Evolutionary conservation across 768 basidiomycete species (phyloP), one percentile per base, ranked within the genome.

Genomic region (Cystofilobasidium bisporidii): DNA sequence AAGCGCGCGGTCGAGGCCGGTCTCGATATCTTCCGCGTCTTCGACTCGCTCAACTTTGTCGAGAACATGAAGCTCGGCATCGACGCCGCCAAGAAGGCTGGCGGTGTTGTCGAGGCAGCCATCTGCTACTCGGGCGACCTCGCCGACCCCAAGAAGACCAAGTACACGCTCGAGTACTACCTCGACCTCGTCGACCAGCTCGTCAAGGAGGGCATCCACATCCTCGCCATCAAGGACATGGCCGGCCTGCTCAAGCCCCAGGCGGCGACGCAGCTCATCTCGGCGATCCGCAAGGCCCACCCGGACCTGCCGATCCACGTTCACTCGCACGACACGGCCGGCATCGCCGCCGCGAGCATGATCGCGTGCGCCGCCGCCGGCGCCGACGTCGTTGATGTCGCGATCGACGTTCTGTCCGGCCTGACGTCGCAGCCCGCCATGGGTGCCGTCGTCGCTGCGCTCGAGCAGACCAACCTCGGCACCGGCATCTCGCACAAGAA

Each of bases 1-100:
- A 94, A 93, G 82, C 94, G 94, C 77, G 96, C 96, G 28, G 94
- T 99, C n/a, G 92, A 98, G 79, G 96, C 97, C 73, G 96, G 96
- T 75, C 84, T 98, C 59, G 96, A 99, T 79, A 99, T 99, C 77
- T 99, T 99, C 89, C 85, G 96, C 75, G 91, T 99, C 63, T 99
- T 99, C 73, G 96, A 99, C 78, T 97, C 96, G 36, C 81, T 99
- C 79, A 99, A 99, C 81, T 99, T 98, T 78, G 87, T 99, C 71
- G 94, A 93, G 87, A 78, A 98, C 88, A 89, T 99, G 89, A 87
- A 83, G 78, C 85, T 99, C 72, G 96, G 96, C 76, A 98, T 99
- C 73, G 96, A 99, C 75, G 96, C 96, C 47, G 96, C 96, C 68
- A 99, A 98, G 85, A 96, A 96, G 78, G 96, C 96, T 38, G 96